Evolutionary conservation across 2,329 filamentous ascomycete genomes (phyloP), one percentile per base, ranked within the genome.

Genomic region (Clonostachys sp.): DNA sequence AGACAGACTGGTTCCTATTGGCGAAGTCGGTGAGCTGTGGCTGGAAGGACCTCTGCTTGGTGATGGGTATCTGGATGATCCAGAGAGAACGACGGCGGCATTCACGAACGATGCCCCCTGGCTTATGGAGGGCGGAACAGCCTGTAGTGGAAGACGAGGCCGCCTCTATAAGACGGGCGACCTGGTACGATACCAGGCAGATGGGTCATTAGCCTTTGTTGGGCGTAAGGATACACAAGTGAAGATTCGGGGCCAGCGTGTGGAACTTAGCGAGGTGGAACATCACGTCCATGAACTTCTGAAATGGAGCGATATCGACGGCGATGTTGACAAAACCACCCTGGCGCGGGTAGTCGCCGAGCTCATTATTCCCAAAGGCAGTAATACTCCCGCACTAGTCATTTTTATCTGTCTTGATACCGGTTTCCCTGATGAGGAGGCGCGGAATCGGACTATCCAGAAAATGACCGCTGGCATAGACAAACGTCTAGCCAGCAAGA

Each of bases 1-100:
- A 44, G 45, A 53, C 12, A 59, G 53, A 1, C 50, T 59, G n/a
- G 53, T 53, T 0, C 52, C 50, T 8, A 55, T 54, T 3, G 57
- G 57, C 9, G 57, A 59, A 34, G 71, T 89, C 16, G 91, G 91
- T 12, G 91, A 96, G 61, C 73, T 95, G 6, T 94, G 87, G 58
- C 94, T 95, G 61, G 90, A 89, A 14, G 91, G 91, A 10, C 80
- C 88, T 44, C 90, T 96, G 64, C 81, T 96, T 7, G 84, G 82
- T 39, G 73, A 77, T 36, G 89, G 77, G 20, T 83, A 83, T 49
- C 61, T 80, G 39, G 73, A 75, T 48, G 73, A 81, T 42, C 62
- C 64, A 1, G 64, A 68, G 43, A 77, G 76, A 55, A 81, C 78
- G 0, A 63, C 63, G 12, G 67, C 66, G 20, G 67, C 66, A 0